Evolutionary conservation across 768 basidiomycete genomes (phyloP), one percentile per base, ranked within the genome.

Genomic region (Panus rudis): DNA sequence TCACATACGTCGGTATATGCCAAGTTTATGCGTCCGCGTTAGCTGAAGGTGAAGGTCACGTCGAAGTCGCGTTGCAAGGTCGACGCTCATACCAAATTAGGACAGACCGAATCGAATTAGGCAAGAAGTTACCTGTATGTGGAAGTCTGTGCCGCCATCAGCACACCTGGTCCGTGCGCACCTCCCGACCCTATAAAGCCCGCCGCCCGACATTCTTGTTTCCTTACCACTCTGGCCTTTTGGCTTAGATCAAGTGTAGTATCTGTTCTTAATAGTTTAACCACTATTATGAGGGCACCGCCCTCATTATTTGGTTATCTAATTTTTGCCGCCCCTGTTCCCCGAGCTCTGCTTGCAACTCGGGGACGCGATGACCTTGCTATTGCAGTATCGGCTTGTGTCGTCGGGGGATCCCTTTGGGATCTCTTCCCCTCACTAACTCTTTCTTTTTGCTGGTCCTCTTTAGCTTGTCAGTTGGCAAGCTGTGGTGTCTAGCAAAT

Each of bases 241-340:
- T 77, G 76, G 77, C 76, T 78, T 77, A 78, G 77, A 79, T 78
- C 77, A 79, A 78, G 78, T 78, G 78, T 78, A 79, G 78, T 78
- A 79, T 78, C 77, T 78, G 76, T 78, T 78, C 74, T 78, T 75
- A 69, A 70, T 69, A 78, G 72, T 62, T 62, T 62, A 62, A 62
- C 60, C 60, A 62, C 60, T 62, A 62, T 62, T 62, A 62, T 62
- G 60, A 50, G 52, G 58, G 55, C 60, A 61, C 58, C 58, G 60
- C 55, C 58, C 52, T 50, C 60, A 61, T 61, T 61, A 43, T 61
- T 61, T 35, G 56, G 56, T 58, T 49, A 46, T 53, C 45, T 50
- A 45, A 53, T 50, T 50, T 53, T 53, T 53, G 52, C 46, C 49
- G 49, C 52, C 46, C 45, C 50, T 53, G 48, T 38, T 26, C 44